These are phyloP conservation scores for Juncus inflexus DNA, from an alignment of 176 grass and related monocot genomes.

Conservation along the genomic window DNA sequence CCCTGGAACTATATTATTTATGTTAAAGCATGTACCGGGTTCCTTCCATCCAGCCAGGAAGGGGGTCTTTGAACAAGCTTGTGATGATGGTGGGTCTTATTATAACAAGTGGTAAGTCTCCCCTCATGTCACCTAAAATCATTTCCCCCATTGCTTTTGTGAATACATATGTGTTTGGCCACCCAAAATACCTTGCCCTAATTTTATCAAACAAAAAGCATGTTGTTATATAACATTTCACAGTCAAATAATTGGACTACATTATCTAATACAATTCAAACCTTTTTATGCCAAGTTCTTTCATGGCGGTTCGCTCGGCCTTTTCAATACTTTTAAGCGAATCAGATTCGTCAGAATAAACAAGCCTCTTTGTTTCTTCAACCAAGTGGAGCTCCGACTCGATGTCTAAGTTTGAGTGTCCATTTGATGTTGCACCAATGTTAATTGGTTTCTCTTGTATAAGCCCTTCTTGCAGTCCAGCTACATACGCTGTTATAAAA, in stretches of 20 bases:
- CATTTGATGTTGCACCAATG: constrained; percentile 41
- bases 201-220: background rate
- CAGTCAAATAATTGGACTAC: too few relatives aligned
- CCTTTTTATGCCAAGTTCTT: constrained; percentile 67
- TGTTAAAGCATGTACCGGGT: constrained; percentile 27
- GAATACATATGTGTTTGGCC: constrained; percentile 89
- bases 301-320: constrained; percentile 49
- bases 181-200: constrained; percentile 60
- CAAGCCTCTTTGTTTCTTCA: constrained; percentile 37
- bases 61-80: constrained; percentile 49
- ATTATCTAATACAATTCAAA: constrained; percentile 12
- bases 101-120: constrained; percentile 42
- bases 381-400: constrained; percentile 56
- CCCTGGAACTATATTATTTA: too few relatives aligned
- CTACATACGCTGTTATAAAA: constrained; percentile 43
- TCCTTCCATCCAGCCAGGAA: constrained; percentile 87
- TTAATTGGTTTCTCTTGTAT: constrained; percentile 56
- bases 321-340: constrained; percentile 7
- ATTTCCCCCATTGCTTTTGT: constrained; percentile 85
- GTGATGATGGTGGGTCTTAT: constrained; percentile 70
- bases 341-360: constrained; percentile 5
- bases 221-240: background rate
- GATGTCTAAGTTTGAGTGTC: constrained; percentile 51
- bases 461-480: constrained; percentile 52
- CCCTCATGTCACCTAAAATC: constrained; percentile 32